These are phyloP conservation scores for Coniochaeta ligniaria DNA, from an alignment of 2,329 filamentous ascomycete genomes.

Conservation along the genomic window DNA sequence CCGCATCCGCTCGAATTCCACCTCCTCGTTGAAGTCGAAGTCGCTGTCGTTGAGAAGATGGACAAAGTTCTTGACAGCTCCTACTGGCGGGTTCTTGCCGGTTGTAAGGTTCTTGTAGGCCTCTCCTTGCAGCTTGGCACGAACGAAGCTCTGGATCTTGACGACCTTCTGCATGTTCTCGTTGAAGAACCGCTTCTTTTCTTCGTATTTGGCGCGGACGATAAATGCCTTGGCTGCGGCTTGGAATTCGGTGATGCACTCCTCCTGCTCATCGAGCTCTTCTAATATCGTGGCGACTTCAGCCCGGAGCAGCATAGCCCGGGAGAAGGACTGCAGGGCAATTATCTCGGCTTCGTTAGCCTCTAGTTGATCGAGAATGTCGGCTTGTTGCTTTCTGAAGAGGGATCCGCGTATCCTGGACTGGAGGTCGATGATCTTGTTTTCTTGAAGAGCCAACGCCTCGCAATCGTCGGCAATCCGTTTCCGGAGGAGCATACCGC, in stretches of 20 bases:
- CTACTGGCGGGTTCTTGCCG: conserved; percentile 93
- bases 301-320: conserved; percentile 72
- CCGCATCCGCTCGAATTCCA: conserved; percentile 89
- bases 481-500: conserved; percentile 54
- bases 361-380: conserved; percentile 62
- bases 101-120: conserved; percentile 96
- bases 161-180: conserved; percentile 99
- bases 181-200: conserved; percentile 83
- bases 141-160: conserved; percentile 95
- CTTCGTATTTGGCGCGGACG: conserved; percentile 67
- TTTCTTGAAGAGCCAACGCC: conserved; percentile 50
- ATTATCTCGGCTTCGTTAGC: conserved; percentile 60
- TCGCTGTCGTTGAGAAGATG: conserved; percentile 97
- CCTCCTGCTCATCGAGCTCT: conserved; percentile 77
- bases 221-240: conserved; percentile 65
- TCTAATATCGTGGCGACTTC: conserved; percentile 67
- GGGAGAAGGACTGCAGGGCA: conserved; percentile 65
- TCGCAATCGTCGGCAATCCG: conserved; percentile 40
- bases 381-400: conserved; percentile 51
- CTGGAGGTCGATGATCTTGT: conserved; percentile 57
- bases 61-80: conserved; percentile 96
- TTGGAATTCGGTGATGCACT: conserved; percentile 68
- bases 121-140: conserved; percentile 91
- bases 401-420: conserved; percentile 58
- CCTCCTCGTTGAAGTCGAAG: conserved; percentile 97